Evolutionary conservation across 2,329 filamentous ascomycete species (phyloP).

Genomic region (Venturia pyrina): DNA sequence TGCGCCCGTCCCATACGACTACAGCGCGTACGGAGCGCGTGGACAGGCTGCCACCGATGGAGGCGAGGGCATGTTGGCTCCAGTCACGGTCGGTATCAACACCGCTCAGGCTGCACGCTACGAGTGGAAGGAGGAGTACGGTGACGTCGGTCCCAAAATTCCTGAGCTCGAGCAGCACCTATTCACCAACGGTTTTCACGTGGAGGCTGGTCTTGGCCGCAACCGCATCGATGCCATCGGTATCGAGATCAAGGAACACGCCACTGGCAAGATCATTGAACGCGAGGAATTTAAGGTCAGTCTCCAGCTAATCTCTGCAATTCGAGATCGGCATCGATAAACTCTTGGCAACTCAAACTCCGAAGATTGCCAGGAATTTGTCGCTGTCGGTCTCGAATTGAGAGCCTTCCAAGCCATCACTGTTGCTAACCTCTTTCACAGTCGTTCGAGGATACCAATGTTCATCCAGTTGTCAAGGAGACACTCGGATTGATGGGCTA

Average conservation of each 20-base stretch:
- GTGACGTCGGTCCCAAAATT: conserved; percentile 65
- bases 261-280: conserved; percentile 25
- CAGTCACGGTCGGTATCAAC: not conserved
- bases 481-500: conserved; percentile 72
- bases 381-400: too few species aligned
- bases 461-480: conserved; percentile 73
- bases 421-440: conserved; percentile 23
- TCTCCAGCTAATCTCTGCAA: conserved; percentile 10
- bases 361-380: too few species aligned
- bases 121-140: conserved; percentile 75
- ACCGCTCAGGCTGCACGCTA: conserved; percentile 42
- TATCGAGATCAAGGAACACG: not conserved
- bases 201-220: conserved; percentile 51
- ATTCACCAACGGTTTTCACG: conserved; percentile 49
- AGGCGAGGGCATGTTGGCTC: conserved; percentile 5
- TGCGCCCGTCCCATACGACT: conserved; percentile 8
- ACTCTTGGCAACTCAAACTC: too few species aligned
- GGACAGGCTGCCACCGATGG: not conserved
- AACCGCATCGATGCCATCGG: conserved; percentile 19
- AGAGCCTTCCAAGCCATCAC: not conserved
- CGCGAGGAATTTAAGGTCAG: conserved; percentile 39
- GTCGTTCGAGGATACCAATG: conserved; percentile 68
- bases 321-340: too few species aligned
- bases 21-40: conserved; percentile 6
- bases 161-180: conserved; percentile 64